Base-by-base conservation (phyloP, 202 grass and related monocot genomes). In the Dendrocalamus latiflorus region DNA sequence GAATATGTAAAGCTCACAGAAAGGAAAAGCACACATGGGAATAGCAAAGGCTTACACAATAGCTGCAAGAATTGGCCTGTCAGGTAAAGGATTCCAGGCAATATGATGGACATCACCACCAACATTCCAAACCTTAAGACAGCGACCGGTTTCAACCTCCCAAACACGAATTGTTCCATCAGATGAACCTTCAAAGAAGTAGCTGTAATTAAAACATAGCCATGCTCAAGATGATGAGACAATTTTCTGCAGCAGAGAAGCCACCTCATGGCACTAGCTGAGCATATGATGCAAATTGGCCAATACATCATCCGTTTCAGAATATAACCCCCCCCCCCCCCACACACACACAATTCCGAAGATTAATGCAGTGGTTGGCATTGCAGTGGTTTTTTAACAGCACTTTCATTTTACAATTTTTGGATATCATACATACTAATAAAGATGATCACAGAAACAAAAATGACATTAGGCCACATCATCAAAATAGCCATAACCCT, bases 141-240 rank as follows among this genome's bases (percentile, higher is more conserved):
- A 95, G 9, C 96, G 89, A 48, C 89, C 93, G 77, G 96, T 99
- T 90, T 95, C 93, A 83, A 99, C 90, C 81, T 99, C 96, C 96
- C 96, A 99, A 55, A 99, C 59, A 81, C 93, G 91, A 61, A 94
- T 91, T 30, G 85, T 91, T 72, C 96, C 96, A 86, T 99, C 96
- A 80, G 70, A 71, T 72, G 96, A 99, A 83, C 93, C 96, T 99
- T 84, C 72, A 53, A 64, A 78, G 1, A 59, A 79, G 14, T 14
- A 72, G 53, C 7, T 36, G 49, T 73, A 65, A 77, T 15, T 86
- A 81, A 66, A 41, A 63, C 25, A 67, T 28, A 62, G 18, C 0
- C 57, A 66, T 57, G 61, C 18, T 50, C 51, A 62, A 53, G 49
- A 53, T 75, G 58, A 70, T 47, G 34, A 75, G 48, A 75, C n/a